Percentiles rank a stretch among this genome's conserved stretches.
Conservation (phyloP, 169 alveolate genomes). For the Eimeria tenella region DNA sequence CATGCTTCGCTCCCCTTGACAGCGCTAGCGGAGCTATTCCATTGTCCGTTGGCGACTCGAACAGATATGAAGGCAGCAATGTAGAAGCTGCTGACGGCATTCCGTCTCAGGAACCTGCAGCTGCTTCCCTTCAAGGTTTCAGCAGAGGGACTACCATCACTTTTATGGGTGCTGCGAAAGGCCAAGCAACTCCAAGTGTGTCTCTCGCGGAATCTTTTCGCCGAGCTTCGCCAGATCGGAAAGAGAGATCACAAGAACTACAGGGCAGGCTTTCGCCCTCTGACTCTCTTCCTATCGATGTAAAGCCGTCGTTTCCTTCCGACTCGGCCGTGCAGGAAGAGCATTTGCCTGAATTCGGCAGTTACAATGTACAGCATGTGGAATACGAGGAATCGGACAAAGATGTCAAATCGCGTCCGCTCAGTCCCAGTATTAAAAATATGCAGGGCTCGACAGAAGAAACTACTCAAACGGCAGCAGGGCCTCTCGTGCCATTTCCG, state of each 20-base stretch:
- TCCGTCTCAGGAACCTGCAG: background rate
- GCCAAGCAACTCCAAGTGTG: background rate
- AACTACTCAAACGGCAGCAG: background rate
- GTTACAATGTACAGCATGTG: background rate
- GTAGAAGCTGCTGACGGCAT: background rate
- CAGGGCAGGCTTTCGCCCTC: background rate
- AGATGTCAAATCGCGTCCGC: background rate
- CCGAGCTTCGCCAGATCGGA: background rate
- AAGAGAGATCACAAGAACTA: background rate
- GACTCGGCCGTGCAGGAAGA: background rate
- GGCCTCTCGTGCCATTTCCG: conserved; percentile 42
- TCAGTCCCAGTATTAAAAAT: background rate
- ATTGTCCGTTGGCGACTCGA: background rate
- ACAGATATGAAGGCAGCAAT: conserved; percentile 26
- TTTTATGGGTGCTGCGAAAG: background rate
- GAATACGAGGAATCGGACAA: background rate
- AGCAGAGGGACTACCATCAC: background rate
- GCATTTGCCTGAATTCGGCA: conserved; percentile 11
- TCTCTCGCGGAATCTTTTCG: conserved; percentile 44
- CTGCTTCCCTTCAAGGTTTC: background rate
- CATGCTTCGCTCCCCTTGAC: background rate
- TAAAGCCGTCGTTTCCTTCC: background rate
- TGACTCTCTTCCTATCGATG: background rate
- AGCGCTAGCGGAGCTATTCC: conserved; percentile 1
- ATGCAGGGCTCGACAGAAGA: background rate